Evolutionary conservation across 2,329 filamentous ascomycete species (phyloP).

Genomic region (Verticillium tricorpus): DNA sequence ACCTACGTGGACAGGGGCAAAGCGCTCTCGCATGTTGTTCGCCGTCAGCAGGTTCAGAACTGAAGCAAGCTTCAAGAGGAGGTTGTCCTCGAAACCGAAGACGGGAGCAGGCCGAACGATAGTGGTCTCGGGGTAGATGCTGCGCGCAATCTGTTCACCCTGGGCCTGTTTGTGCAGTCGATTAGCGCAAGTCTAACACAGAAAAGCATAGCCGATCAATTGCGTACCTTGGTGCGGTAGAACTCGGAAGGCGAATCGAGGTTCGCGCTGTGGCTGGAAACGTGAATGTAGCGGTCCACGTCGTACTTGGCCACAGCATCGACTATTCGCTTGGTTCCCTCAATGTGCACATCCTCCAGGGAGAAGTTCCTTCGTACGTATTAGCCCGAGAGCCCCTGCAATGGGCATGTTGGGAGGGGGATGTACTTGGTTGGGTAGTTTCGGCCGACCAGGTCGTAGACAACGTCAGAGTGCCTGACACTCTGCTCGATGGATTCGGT

Average conservation of each 20-base stretch:
- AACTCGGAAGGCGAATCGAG: conserved; percentile 79
- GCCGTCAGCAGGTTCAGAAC: conserved; percentile 79
- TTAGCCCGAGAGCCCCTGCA: conserved; percentile 21
- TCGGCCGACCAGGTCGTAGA: conserved; percentile 92
- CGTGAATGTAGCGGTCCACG: conserved; percentile 91
- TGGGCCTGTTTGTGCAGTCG: conserved; percentile 47
- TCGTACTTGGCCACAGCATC: conserved; percentile 97
- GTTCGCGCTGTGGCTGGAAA: conserved; percentile 90
- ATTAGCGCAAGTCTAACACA: not conserved
- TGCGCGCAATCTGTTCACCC: conserved; percentile 78
- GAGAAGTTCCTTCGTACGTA: conserved; percentile 75
- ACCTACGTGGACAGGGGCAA: conserved; percentile 83
- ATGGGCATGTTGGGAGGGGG: conserved; percentile 4
- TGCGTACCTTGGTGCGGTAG: conserved; percentile 76
- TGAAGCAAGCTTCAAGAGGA: conserved; percentile 80
- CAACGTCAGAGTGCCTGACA: conserved; percentile 93
- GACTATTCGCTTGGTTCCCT: conserved; percentile 86
- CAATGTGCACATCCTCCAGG: conserved; percentile 86
- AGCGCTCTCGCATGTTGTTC: conserved; percentile 90
- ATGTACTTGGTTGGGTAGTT: conserved; percentile 91
- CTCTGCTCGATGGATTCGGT: conserved; percentile 94
- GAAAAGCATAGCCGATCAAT: not conserved
- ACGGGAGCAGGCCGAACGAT: conserved; percentile 91
- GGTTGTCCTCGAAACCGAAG: conserved; percentile 91
- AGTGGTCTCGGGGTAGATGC: conserved; percentile 93